A percentile compares a stretch with the other conserved stretches of the same genome.
These are phyloP conservation scores for Phaffomyces opuntiae DNA, from an alignment of 805 yeast genomes.

Conservation along the genomic window DNA sequence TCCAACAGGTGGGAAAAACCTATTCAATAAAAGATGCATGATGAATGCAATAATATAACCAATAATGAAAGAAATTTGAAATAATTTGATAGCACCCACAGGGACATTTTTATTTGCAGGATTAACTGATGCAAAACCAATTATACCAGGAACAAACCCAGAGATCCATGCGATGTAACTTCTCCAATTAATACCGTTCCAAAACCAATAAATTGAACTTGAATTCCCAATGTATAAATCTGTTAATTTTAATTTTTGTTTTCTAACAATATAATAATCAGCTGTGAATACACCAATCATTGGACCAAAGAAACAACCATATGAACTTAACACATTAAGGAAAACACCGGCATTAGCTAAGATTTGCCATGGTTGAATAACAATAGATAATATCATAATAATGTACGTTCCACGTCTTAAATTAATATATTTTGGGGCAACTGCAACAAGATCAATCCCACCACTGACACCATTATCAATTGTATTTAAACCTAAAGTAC, in stretches of 20 bases:
- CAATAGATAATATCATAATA: conserved; percentile 62
- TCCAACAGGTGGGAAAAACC: conserved; percentile 24
- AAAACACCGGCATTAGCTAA: conserved; percentile 22
- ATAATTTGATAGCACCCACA: conserved; percentile 21
- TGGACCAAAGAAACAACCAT: conserved; percentile 38
- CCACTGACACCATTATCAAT: conserved; percentile 40
- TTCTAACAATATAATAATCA: conserved; percentile 31
- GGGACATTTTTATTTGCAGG: conserved; percentile 24
- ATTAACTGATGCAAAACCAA: conserved; percentile 30
- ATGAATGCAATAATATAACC: conserved; percentile 21
- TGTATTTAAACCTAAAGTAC: conserved; percentile 31
- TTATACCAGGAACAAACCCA: conserved; percentile 35
- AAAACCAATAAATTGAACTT: conserved; percentile 35
- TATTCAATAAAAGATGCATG: conserved; percentile 18
- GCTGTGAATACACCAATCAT: conserved; percentile 32
- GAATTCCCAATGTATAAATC: conserved; percentile 31
- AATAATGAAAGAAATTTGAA: conserved; percentile 21
- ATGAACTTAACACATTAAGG: conserved; percentile 17
- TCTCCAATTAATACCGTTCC: conserved; percentile 37
- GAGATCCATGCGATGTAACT: conserved; percentile 31
- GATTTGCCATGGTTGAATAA: conserved; percentile 69
- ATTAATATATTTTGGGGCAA: conserved; percentile 47
- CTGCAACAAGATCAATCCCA: conserved; percentile 43
- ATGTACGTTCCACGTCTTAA: conserved; percentile 58
- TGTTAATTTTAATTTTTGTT: conserved; percentile 30